phyloP scores from a whole-genome alignment of 2,329 filamentous ascomycete species.

The Ceratocystis diversiconidia region DNA sequence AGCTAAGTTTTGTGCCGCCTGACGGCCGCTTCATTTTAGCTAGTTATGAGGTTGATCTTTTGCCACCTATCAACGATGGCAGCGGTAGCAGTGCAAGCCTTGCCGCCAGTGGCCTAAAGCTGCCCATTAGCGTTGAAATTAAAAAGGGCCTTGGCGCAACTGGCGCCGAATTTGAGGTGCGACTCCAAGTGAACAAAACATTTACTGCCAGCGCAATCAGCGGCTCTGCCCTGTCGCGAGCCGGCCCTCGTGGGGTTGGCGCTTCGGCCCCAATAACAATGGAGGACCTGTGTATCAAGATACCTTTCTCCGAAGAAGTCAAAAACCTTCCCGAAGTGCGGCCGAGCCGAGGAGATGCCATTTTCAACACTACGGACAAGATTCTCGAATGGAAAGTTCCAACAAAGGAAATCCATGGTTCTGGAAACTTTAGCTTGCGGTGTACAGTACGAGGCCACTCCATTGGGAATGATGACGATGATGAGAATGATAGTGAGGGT shows the following conservation, averaged over 20 bases:
- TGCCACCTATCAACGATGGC: conserved; percentile 48
- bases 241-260: conserved; percentile 35
- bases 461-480: conserved; percentile 35
- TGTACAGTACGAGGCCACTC: conserved; percentile 62
- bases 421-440: conserved; percentile 56
- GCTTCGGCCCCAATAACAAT: conserved; percentile 37
- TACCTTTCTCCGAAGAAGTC: conserved; percentile 66
- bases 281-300: conserved; percentile 62
- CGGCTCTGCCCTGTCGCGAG: conserved; percentile 25
- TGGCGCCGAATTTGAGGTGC: conserved; percentile 80
- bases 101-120: conserved; percentile 50
- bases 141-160: conserved; percentile 60
- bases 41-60: conserved; percentile 83
- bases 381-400: conserved; percentile 72
- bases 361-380: conserved; percentile 59
- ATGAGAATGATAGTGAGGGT: conserved; percentile 34
- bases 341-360: conserved; percentile 68
- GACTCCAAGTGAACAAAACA: conserved; percentile 55
- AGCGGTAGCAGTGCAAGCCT: conserved; percentile 37
- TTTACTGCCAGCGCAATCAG: conserved; percentile 30
- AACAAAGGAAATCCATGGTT: conserved; percentile 57
- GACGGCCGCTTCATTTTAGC: conserved; percentile 88
- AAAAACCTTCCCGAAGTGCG: conserved; percentile 73
- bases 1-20: conserved; percentile 89
- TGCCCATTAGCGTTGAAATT: conserved; percentile 72